Evolutionary conservation across 805 yeast species (phyloP), one percentile per base, ranked within the genome.

Genomic region (Yarrowia osloensis): DNA sequence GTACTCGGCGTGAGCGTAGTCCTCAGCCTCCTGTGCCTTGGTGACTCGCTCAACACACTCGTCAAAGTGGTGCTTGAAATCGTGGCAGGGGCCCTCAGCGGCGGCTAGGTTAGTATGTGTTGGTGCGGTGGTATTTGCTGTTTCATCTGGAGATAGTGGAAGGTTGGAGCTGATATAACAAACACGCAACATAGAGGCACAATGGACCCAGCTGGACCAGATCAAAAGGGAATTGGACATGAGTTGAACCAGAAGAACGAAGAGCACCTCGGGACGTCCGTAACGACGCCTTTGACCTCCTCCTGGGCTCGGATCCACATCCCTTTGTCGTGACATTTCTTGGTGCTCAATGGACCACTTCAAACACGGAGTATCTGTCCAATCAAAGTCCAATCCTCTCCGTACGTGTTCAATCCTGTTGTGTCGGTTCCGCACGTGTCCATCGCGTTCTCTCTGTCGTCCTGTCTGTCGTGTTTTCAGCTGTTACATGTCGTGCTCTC

Each of bases 41-140:
- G 95, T 87, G 71, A 94, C 98, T 83, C 98, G 91, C 81, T 90
- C 98, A 69, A 87, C 87, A 85, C 99, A 94, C 81, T 93, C 97
- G 70, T 89, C 87, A 81, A 88, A 92, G 81, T 93, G 98, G 81
- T 93, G 97, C 74, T 86, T 85, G 78, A 84, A 84, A 71, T 86
- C 86, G 73, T 87, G 82, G 80, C 96, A 89, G 65, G 85, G 83
- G 62, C 89, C 83, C 70, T 86, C 82, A 63, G 85, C 79, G 79
- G 97, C 91, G 76, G 88, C 91, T 75, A 29, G 17, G 37, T 39
- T 57, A 57, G 63, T 57, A n/a, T 35, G 29, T 29, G 24, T 3
- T 8, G n/a, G n/a, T 22, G 49, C 15, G 39, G 39, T 7, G 35
- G 35, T 31, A 13, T 11, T 6, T 31, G 15, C 13, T 4, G 4